These are phyloP conservation scores for Zanthoxylum bungeanum DNA, from an alignment of 345 rosid species.

Conservation along the genomic window DNA sequence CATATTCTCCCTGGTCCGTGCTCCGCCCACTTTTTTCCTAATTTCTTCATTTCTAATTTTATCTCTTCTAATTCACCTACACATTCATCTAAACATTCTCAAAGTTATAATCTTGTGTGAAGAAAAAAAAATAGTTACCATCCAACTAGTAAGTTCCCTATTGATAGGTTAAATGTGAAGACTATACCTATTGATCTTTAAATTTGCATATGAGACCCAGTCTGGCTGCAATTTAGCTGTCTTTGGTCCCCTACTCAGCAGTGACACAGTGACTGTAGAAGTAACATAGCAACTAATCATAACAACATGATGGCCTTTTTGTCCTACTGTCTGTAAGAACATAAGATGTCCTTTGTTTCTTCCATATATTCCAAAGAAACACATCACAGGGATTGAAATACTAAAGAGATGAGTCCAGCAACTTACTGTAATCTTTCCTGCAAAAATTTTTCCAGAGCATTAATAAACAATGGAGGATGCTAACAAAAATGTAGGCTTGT, in stretches of 20 bases:
- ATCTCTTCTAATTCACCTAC: too few species aligned
- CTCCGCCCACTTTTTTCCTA: too few species aligned
- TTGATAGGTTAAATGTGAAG: too few species aligned
- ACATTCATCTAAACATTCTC: too few species aligned
- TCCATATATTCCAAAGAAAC: background rate
- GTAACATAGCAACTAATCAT: slow-evolving; percentile 46
- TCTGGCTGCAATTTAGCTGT: background rate
- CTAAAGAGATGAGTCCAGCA: slow-evolving; percentile 11
- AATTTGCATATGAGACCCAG: background rate
- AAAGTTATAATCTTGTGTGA: too few species aligned
- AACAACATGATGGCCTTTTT: slow-evolving; percentile 37
- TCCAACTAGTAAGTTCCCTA: too few species aligned
- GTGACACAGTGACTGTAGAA: background rate
- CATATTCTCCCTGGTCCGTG: too few species aligned
- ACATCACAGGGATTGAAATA: background rate
- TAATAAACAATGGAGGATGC: background rate
- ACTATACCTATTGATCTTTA: too few species aligned
- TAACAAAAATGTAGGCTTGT: slow-evolving; percentile 13
- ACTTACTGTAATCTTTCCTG: background rate
- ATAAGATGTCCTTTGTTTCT: slow-evolving; percentile 18
- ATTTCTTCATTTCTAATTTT: too few species aligned
- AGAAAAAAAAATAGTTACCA: too few species aligned
- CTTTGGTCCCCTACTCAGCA: slow-evolving; percentile 22
- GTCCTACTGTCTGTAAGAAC: slow-evolving; percentile 28
- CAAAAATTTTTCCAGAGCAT: background rate